Evolutionary conservation across 805 yeast species (phyloP).

Genomic region (Yarrowia sp.): DNA sequence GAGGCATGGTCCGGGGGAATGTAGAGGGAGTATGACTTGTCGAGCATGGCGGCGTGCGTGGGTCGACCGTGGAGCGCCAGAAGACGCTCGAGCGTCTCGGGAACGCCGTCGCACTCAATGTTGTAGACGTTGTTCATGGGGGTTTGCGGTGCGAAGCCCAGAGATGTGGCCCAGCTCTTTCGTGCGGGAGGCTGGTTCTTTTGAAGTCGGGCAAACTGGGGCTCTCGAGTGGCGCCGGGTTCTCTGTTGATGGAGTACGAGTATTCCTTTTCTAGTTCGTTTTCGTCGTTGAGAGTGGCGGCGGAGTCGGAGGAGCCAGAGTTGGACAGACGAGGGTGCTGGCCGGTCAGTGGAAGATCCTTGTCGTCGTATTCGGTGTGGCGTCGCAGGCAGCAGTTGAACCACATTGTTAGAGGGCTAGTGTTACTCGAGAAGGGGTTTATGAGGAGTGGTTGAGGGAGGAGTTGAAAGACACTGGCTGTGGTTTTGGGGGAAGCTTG

Average conservation of each 20-base stretch:
- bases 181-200: slow-evolving; percentile 19
- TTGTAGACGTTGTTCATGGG: slow-evolving; percentile 34
- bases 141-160: slow-evolving; percentile 16
- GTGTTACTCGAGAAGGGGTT: not conserved
- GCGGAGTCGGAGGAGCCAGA: slow-evolving; percentile 34
- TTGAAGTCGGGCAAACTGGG: slow-evolving; percentile 35
- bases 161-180: slow-evolving; percentile 30
- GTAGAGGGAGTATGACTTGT: slow-evolving; percentile 30
- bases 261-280: slow-evolving; percentile 27
- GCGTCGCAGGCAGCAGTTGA: slow-evolving; percentile 37
- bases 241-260: slow-evolving; percentile 34
- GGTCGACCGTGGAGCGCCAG: slow-evolving; percentile 34
- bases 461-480: not conserved
- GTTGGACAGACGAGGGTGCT: slow-evolving; percentile 32
- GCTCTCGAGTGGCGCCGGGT: slow-evolving; percentile 31
- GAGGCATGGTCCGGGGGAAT: slow-evolving; percentile 15
- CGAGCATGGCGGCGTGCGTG: slow-evolving; percentile 38
- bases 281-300: slow-evolving; percentile 31
- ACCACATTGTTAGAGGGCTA: slow-evolving; percentile 15
- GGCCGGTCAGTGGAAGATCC: slow-evolving; percentile 20
- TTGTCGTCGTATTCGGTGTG: slow-evolving; percentile 33
- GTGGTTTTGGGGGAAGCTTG: not conserved
- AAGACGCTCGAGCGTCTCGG: slow-evolving; percentile 30
- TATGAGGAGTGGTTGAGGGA: not conserved
- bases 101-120: slow-evolving; percentile 33